These are phyloP conservation scores for Apiospora marii DNA, from an alignment of 2,329 filamentous ascomycete species.

Conservation along the genomic window DNA sequence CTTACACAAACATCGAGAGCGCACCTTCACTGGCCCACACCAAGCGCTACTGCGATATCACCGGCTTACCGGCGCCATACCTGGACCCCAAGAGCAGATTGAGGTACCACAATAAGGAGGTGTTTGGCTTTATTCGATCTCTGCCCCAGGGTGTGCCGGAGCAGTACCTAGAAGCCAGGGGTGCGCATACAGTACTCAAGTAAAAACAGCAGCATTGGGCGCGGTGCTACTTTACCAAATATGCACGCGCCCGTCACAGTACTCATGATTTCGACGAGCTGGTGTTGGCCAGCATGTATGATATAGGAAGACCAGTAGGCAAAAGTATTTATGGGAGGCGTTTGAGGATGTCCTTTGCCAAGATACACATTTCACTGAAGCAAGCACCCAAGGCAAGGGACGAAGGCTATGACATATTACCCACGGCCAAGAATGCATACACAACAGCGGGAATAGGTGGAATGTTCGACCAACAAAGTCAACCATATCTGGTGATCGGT, in stretches of 20 bases:
- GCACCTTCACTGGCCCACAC: conserved; percentile 86
- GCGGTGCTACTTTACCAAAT: neutral
- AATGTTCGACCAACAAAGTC: conserved; percentile 93
- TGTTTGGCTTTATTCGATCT: conserved; percentile 83
- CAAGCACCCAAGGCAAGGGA: neutral
- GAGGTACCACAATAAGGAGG: conserved; percentile 91
- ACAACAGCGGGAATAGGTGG: neutral
- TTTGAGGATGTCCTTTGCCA: neutral
- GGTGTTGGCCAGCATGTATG: neutral
- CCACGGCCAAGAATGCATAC: neutral
- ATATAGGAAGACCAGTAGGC: neutral
- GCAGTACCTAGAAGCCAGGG: conserved; percentile 86
- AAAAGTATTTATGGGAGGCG: neutral
- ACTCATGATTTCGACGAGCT: neutral
- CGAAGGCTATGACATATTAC: neutral
- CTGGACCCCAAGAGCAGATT: conserved; percentile 94
- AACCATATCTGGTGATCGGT: conserved; percentile 88
- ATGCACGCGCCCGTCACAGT: neutral
- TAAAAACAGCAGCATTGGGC: conserved; percentile 53
- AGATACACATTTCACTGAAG: neutral
- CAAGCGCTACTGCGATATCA: conserved; percentile 95
- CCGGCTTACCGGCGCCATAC: conserved; percentile 89
- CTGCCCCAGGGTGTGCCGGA: conserved; percentile 86
- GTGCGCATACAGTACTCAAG: conserved; percentile 92
- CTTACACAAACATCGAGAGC: conserved; percentile 96